Conservation (phyloP, 2,329 filamentous ascomycete genomes). For the Penicillium sclerotiorum region DNA sequence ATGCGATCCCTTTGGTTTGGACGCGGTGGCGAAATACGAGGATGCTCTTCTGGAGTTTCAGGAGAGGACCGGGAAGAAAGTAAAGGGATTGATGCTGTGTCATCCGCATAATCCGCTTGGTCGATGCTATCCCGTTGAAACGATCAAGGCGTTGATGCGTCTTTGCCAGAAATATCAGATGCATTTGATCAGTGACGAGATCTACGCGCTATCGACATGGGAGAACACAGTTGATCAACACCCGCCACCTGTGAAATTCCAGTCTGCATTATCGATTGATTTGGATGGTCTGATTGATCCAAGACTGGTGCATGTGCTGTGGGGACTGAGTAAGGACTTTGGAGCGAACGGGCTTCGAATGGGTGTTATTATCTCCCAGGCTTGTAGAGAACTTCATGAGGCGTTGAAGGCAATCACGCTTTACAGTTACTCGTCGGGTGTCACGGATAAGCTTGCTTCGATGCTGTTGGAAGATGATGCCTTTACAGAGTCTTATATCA, state of each 20-base stretch:
- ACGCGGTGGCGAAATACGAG: conserved; percentile 51
- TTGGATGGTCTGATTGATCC: conserved; percentile 51
- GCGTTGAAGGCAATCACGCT: too few species aligned
- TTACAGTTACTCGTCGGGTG: conserved; percentile 52
- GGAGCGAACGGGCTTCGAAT: conserved; percentile 50
- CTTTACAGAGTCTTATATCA: conserved; percentile 51
- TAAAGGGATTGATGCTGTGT: conserved; percentile 57
- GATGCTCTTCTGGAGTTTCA: conserved; percentile 42
- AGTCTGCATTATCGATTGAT: conserved; percentile 52
- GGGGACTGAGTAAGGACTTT: background rate
- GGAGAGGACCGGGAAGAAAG: conserved; percentile 39
- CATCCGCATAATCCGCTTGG: conserved; percentile 58
- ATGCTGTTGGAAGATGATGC: conserved; percentile 49
- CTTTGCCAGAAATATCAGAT: conserved; percentile 55
- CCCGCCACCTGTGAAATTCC: conserved; percentile 41
- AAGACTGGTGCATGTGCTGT: conserved; percentile 24
- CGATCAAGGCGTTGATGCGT: conserved; percentile 48
- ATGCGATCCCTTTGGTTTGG: conserved; percentile 47
- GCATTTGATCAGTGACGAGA: conserved; percentile 61
- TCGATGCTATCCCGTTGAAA: conserved; percentile 48
- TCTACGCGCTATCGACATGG: conserved; percentile 60
- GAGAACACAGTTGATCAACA: conserved; percentile 39
- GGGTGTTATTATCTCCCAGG: conserved; percentile 54
- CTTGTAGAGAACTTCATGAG: too few species aligned
- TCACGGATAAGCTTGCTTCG: conserved; percentile 42